These are phyloP conservation scores for Saccharomycopsis sp. DNA, from an alignment of 805 yeast genomes.

Conservation along the genomic window DNA sequence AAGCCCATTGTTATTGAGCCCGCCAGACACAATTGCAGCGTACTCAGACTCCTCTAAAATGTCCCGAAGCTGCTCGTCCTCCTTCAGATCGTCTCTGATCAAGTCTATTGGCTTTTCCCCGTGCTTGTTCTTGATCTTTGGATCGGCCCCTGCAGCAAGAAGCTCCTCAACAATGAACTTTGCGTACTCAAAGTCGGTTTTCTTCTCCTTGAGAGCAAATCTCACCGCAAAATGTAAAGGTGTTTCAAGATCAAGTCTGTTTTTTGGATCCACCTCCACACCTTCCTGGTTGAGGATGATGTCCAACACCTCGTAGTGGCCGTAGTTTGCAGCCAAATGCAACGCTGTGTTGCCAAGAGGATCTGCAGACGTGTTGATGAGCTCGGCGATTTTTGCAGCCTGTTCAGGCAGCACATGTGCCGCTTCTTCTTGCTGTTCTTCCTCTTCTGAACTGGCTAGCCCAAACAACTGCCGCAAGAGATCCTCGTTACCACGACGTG, in stretches of 20 bases:
- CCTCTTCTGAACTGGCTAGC: constrained; percentile 31
- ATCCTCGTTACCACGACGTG: constrained; percentile 83
- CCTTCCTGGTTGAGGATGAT: constrained; percentile 78
- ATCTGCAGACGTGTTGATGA: constrained; percentile 66
- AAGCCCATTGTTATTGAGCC: constrained; percentile 9
- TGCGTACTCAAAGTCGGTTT: constrained; percentile 75
- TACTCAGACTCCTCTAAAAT: constrained; percentile 78
- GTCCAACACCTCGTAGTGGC: constrained; percentile 83
- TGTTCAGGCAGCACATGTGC: constrained; percentile 15
- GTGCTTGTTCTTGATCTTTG: constrained; percentile 48
- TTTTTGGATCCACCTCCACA: constrained; percentile 79
- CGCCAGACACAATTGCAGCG: constrained; percentile 39
- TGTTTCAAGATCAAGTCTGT: constrained; percentile 69
- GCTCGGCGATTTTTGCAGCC: constrained; percentile 30
- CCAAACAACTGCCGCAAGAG: constrained; percentile 50
- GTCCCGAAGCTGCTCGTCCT: constrained; percentile 50
- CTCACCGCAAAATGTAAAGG: constrained; percentile 84
- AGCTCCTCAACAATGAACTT: constrained; percentile 68
- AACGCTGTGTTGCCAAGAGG: constrained; percentile 76
- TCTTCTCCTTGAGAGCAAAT: constrained; percentile 45
- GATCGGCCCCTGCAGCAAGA: constrained; percentile 88
- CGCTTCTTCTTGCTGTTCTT: constrained; percentile 16
- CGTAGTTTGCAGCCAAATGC: constrained; percentile 75
- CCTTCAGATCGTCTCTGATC: constrained; percentile 37
- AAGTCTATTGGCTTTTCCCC: constrained; percentile 75